A percentile compares a stretch with the other conserved stretches of the same genome.
Evolutionary conservation across 2,329 filamentous ascomycete species (phyloP).

Genomic region (Cercospora janseana): DNA sequence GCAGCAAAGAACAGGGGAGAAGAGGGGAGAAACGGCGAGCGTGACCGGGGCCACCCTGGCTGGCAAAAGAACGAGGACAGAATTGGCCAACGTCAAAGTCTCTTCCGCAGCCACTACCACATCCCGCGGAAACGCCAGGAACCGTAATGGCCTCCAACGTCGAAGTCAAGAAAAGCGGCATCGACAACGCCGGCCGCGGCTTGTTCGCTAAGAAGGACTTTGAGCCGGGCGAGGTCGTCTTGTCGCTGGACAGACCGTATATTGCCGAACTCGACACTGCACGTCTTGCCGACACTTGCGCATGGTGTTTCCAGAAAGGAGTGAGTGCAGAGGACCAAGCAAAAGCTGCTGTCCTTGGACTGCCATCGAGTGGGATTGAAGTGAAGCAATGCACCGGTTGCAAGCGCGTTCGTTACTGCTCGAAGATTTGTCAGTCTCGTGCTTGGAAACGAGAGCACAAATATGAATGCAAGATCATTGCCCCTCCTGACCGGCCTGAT

Average conservation of each 20-base stretch:
- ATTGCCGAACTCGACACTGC: constrained; percentile 54
- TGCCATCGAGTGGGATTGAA: constrained; percentile 25
- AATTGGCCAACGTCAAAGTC: constrained; percentile 3
- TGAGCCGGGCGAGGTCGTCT: constrained; percentile 49
- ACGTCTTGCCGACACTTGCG: constrained; percentile 55
- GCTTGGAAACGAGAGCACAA: constrained; percentile 61
- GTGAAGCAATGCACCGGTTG: constrained; percentile 60
- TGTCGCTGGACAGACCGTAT: constrained; percentile 52
- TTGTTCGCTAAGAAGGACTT: constrained; percentile 55
- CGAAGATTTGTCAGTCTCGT: constrained; percentile 58
- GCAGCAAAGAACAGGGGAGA: constrained; percentile 2
- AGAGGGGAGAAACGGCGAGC: constrained; percentile 1
- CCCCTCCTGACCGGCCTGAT: constrained; percentile 39
- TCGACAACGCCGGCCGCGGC: constrained; percentile 48
- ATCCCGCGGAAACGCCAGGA: constrained; percentile 4
- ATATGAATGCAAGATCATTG: constrained; percentile 57
- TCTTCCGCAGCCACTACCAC: neutral
- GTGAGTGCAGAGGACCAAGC: constrained; percentile 20
- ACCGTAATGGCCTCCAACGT: constrained; percentile 23
- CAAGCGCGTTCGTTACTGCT: constrained; percentile 58
- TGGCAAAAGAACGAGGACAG: constrained; percentile 7
- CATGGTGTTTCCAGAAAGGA: constrained; percentile 51
- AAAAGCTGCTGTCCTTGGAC: constrained; percentile 39
- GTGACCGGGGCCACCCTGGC: neutral
- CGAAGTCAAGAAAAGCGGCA: constrained; percentile 27